Base-by-base conservation (phyloP, 768 basidiomycete genomes). In the Cystoderma amianthinum region DNA sequence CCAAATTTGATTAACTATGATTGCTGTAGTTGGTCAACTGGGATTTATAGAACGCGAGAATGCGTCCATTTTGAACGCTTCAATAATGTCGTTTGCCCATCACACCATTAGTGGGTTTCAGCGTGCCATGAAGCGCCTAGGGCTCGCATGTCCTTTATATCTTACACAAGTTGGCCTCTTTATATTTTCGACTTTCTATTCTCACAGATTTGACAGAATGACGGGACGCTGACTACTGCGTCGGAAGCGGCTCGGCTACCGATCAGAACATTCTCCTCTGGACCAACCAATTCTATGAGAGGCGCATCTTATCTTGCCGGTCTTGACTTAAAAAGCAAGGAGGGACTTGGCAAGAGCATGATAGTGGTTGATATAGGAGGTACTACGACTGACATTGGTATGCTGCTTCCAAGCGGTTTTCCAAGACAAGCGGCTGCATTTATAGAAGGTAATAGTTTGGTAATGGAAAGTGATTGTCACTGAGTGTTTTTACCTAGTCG, bases 331-430 rank as follows among this genome's bases (percentile, higher is more conserved):
- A 54, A 51, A 36, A 44, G 21, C 22, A 44, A 46, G 25, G 45
- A 50, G 16, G 49, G 42, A 7, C 32, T 39, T 6, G 50, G 49
- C 12, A 57, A 57, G 37, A 60, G 56, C 25, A 64, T 68, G 32
- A 60, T 80, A 38, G 81, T 82, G 0, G 66, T 77, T 40, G 82
- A 83, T 53, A 64, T 82, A 43, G 82, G 81, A 36, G 80, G 80
- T 0, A 83, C 81, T 1, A 80, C 79, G 12, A 76, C 77, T 1
- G 81, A 82, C 46, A 72, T 82, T 5, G 80, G 81, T 13, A 73
- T 81, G 34, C 55, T 83, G 6, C 58, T 81, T 32, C 74, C 77
- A 1, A 62, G 67, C 11, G 79, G 79, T 5, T 78, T 80, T 53
- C 80, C 79, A 20, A 59, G 76, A 15, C 80, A 80, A 47, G 78